A percentile compares a stretch with the other conserved stretches of the same genome.
Conservation (phyloP, 176 grass and related monocot genomes). For the Tuctoria greenei region DNA sequence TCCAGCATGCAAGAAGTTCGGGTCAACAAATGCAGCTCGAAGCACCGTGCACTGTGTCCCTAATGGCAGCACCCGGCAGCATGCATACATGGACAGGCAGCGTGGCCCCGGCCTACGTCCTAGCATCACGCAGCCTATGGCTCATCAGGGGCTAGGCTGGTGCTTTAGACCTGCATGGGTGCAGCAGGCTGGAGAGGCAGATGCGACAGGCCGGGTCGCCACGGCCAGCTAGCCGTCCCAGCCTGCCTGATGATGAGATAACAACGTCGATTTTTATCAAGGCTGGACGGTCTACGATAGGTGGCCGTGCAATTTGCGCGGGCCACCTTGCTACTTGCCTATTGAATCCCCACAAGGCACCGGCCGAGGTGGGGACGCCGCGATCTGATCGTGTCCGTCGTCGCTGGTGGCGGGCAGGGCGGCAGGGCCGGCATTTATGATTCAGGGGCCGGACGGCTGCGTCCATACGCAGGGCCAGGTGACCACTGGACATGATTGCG, state of each 20-base stretch:
- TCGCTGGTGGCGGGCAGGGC: not conserved
- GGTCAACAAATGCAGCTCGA: slow-evolving; percentile 33
- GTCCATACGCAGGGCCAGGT: not conserved
- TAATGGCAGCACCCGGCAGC: not conserved
- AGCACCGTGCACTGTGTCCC: not conserved
- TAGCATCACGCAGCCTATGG: not conserved
- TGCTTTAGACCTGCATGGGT: slow-evolving; percentile 30
- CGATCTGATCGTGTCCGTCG: slow-evolving; percentile 8
- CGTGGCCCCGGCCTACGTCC: not conserved
- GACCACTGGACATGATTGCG: slow-evolving; percentile 1
- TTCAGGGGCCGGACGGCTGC: slow-evolving; percentile 26
- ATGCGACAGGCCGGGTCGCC: slow-evolving; percentile 15
- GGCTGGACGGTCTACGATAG: too few relatives aligned
- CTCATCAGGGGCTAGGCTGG: not conserved
- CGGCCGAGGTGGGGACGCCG: not conserved
- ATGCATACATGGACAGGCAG: not conserved
- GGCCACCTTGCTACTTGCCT: not conserved
- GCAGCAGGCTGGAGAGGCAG: not conserved
- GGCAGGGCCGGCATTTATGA: slow-evolving; percentile 37
- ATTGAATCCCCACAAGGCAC: not conserved
- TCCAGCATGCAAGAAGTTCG: not conserved
- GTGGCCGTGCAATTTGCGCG: too few relatives aligned
- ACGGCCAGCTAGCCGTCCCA: too few relatives aligned
- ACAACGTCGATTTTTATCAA: too few relatives aligned
- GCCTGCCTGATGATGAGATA: not conserved